Conservation (phyloP, 208 protist genomes). For the Vickermania spadyakhi region DNA sequence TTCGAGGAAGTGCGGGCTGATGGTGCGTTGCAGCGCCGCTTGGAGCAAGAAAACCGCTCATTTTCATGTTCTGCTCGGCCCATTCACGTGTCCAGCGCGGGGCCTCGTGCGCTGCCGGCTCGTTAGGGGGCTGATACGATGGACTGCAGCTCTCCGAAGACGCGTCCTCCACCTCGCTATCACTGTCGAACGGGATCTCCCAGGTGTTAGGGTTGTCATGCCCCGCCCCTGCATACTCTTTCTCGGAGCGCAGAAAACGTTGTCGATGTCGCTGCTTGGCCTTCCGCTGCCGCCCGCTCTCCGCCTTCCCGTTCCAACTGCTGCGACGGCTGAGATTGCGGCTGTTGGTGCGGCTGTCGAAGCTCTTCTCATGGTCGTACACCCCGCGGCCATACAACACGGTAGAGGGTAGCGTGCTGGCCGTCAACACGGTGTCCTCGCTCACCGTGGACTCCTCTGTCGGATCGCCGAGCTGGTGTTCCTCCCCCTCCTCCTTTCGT, state of each 20-base stretch:
- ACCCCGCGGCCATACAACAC: background rate
- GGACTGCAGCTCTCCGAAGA: background rate
- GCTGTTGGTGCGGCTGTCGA: background rate
- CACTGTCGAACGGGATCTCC: background rate
- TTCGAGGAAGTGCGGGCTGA: too few relatives aligned
- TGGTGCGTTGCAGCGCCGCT: background rate
- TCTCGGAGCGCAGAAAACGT: background rate
- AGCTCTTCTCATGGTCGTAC: background rate
- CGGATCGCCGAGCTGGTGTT: background rate
- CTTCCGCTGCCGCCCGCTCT: background rate
- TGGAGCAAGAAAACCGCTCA: constrained; percentile 8
- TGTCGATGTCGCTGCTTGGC: background rate
- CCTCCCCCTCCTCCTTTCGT: background rate
- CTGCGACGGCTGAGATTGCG: background rate
- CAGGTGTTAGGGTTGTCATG: too few relatives aligned
- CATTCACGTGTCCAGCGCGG: background rate
- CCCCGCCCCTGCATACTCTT: background rate
- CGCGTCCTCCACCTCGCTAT: background rate
- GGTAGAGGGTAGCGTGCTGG: background rate
- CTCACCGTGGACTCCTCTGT: background rate
- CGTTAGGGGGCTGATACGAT: background rate
- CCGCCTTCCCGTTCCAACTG: too few relatives aligned
- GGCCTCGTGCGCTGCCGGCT: background rate
- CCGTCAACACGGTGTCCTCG: background rate
- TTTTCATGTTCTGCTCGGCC: background rate